phyloP scores from a whole-genome alignment of 176 grass and related monocot genomes.

The Chrysopogon serrulatus region DNA sequence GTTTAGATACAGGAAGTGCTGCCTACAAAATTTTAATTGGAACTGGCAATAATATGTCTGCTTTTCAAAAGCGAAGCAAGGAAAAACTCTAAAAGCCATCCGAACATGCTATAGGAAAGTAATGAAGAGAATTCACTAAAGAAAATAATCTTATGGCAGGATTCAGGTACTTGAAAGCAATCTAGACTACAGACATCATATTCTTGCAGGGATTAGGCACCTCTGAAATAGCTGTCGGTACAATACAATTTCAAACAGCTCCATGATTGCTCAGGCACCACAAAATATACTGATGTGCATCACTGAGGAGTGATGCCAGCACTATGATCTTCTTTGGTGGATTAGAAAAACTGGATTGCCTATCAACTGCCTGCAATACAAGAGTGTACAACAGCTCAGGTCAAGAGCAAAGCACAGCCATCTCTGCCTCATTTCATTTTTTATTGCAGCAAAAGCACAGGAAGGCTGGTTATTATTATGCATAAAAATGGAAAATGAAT shows the following conservation, averaged over 20 bases:
- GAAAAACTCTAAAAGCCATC: no score
- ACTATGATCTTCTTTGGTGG: conserved; percentile 71
- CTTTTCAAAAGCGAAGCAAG: no score
- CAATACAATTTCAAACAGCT: conserved; percentile 60
- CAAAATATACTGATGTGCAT: conserved; percentile 89
- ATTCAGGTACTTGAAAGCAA: conserved; percentile 16
- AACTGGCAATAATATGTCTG: no score
- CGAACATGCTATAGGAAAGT: no score
- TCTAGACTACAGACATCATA: conserved; percentile 1
- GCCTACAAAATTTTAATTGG: background rate
- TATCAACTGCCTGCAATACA: conserved; percentile 55
- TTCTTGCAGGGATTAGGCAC: no score
- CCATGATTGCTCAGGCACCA: conserved; percentile 69
- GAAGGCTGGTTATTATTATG: background rate
- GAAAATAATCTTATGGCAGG: background rate
- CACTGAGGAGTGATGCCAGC: conserved; percentile 82
- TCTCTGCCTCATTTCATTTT: no score
- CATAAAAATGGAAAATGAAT: no score
- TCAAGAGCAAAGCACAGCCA: background rate
- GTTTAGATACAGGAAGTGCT: background rate
- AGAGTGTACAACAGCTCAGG: background rate
- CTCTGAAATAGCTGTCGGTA: no score
- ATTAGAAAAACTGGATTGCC: conserved; percentile 55
- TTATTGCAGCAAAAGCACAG: background rate
- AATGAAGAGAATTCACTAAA: no score